phyloP scores from a whole-genome alignment of 768 basidiomycete species.

The Xerocomus spinulosus region DNA sequence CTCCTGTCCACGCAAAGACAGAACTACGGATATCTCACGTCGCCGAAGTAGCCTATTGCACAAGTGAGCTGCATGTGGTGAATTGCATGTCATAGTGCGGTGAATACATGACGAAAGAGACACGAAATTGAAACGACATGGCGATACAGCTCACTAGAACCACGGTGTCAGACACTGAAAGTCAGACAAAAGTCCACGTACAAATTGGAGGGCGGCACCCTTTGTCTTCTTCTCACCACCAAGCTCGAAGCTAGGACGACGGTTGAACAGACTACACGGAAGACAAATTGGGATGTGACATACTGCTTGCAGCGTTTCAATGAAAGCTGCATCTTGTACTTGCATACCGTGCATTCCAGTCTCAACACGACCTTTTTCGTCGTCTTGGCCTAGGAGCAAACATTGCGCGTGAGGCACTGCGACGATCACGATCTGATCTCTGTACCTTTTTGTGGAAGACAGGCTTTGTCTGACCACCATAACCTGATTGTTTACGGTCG shows the following conservation, averaged over 20 bases:
- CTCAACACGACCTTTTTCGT: slow-evolving; percentile 99
- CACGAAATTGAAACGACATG: slow-evolving; percentile 10
- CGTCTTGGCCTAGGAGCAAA: slow-evolving; percentile 72
- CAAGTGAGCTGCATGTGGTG: slow-evolving; percentile 16
- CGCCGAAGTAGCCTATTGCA: background rate
- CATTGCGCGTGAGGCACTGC: background rate
- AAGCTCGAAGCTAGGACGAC: slow-evolving; percentile 78
- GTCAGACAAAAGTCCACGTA: slow-evolving; percentile 39
- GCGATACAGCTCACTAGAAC: slow-evolving; percentile 19
- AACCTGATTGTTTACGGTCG: slow-evolving; percentile 97
- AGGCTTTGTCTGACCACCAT: slow-evolving; percentile 99
- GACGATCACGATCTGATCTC: background rate
- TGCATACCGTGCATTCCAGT: slow-evolving; percentile 97
- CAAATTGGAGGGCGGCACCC: slow-evolving; percentile 93
- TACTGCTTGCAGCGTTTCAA: slow-evolving; percentile 99
- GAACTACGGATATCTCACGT: background rate
- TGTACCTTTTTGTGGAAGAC: slow-evolving; percentile 99
- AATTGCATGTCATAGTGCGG: slow-evolving; percentile 27
- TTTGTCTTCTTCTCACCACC: slow-evolving; percentile 99
- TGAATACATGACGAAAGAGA: slow-evolving; percentile 24
- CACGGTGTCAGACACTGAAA: slow-evolving; percentile 3
- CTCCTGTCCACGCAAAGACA: background rate
- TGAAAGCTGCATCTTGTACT: slow-evolving; percentile 94
- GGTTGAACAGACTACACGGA: background rate
- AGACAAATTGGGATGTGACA: slow-evolving; percentile 30